Conservation (phyloP, 768 basidiomycete species). For the Suillus occidentalis region DNA sequence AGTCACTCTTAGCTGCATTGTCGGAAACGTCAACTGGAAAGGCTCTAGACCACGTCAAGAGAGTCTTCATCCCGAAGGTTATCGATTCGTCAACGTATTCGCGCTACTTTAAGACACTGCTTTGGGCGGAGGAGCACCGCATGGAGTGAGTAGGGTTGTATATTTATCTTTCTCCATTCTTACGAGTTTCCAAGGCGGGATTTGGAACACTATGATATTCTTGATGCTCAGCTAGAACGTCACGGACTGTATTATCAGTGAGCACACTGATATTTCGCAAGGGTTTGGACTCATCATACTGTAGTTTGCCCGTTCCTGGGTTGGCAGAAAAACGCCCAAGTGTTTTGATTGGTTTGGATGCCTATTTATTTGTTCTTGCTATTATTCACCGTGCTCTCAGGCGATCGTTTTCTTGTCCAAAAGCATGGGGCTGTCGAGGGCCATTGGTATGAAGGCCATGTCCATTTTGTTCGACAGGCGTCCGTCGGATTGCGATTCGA, state of each 20-base stretch:
- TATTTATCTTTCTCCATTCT: constrained; percentile 3
- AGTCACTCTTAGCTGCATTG: neutral
- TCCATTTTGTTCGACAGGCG: constrained; percentile 45
- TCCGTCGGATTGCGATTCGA: constrained; percentile 50
- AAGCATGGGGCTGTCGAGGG: constrained; percentile 11
- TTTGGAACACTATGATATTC: constrained; percentile 37
- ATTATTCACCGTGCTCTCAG: constrained; percentile 14
- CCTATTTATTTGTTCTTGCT: constrained; percentile 25
- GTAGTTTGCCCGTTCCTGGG: constrained; percentile 52
- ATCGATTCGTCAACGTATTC: constrained; percentile 42
- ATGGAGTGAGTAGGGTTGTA: constrained; percentile 36
- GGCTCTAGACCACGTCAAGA: constrained; percentile 24
- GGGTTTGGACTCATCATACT: neutral
- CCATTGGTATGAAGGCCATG: constrained; percentile 41
- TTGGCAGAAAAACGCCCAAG: constrained; percentile 59
- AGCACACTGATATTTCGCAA: neutral
- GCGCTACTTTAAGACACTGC: constrained; percentile 42
- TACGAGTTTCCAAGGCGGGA: constrained; percentile 30
- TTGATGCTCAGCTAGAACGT: constrained; percentile 24
- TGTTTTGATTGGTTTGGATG: constrained; percentile 53
- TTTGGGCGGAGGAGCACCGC: constrained; percentile 54
- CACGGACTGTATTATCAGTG: constrained; percentile 37
- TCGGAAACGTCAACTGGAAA: constrained; percentile 13
- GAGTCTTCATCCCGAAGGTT: constrained; percentile 35
- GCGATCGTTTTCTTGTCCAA: constrained; percentile 32